These are phyloP conservation scores for Hyphopichia pseudoburtonii DNA, from an alignment of 1,139 yeast species.

Conservation along the genomic window DNA sequence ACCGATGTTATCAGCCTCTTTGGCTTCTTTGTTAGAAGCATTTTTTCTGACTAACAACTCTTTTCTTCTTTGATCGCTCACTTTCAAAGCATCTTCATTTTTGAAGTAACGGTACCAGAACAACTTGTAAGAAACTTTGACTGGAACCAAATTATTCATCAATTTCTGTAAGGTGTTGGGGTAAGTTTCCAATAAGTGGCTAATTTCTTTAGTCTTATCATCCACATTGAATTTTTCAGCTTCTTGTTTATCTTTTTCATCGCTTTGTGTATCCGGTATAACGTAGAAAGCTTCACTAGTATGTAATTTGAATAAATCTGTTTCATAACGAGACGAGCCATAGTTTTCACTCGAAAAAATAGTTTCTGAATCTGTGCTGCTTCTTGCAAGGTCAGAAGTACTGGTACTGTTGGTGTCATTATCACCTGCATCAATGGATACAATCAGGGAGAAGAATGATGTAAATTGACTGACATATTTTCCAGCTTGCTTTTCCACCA, in stretches of 20 bases:
- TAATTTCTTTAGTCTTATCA: constrained; percentile 51
- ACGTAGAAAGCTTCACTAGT: constrained; percentile 25
- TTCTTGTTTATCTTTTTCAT: constrained; percentile 16
- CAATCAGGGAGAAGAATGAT: constrained; percentile 54
- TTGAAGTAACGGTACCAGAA: constrained; percentile 80
- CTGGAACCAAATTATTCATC: constrained; percentile 70
- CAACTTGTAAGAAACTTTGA: constrained; percentile 51
- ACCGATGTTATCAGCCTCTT: constrained; percentile 21
- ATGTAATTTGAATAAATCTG: constrained; percentile 42
- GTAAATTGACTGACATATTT: constrained; percentile 58
- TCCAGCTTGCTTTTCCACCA: constrained; percentile 64
- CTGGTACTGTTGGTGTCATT: constrained; percentile 13
- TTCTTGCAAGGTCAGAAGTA: constrained; percentile 2
- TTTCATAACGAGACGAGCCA: constrained; percentile 43
- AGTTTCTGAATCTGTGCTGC: constrained; percentile 4
- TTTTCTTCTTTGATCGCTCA: constrained; percentile 68
- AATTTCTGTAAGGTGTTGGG: constrained; percentile 52
- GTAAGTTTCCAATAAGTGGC: constrained; percentile 47
- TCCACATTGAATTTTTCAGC: constrained; percentile 43
- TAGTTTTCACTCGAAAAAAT: constrained; percentile 23
- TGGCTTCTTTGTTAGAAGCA: constrained; percentile 24
- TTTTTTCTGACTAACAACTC: constrained; percentile 48
- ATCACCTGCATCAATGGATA: constrained; percentile 34
- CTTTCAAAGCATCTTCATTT: constrained; percentile 53
- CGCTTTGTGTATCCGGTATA: constrained; percentile 9